Base-by-base conservation (phyloP, 306 rosid genomes). In the Vigna unguiculata region DNA sequence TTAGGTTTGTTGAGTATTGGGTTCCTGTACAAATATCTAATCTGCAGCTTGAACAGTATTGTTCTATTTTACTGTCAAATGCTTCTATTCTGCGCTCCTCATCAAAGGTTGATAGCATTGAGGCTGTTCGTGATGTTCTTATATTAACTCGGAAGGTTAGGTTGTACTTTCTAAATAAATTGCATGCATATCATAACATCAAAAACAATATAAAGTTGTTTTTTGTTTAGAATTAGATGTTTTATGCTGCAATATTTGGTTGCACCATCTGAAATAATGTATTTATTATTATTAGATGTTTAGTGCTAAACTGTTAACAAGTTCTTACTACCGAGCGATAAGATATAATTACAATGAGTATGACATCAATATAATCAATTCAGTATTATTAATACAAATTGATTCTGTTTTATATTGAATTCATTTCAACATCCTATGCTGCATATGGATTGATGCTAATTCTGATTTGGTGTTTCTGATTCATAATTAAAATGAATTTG, bases 41-140 rank as follows among this genome's bases (percentile, higher is more conserved):
- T 79, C 86, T 86, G 80, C 99, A 95, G 86, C 92, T 93, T 74
- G 99, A 95, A 90, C 87, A 83, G 84, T 95, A 95, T 81, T 95
- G 99, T 85, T 84, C 80, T 66, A 63, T 86, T 84, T 80, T 95
- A 72, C 89, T 90, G 76, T 83, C 86, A 41, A 90, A 92, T 61
- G 67, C 90, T 77, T 82, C 84, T 34, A 69, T 83, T 72, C 91
- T 95, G 49, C 79, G 89, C 49, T 88, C 92, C 15, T 78, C 82
- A 34, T 72, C 82, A 43, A 89, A 88, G 85, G 69, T 40, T 40
- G 91, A 86, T 84, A 49, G 79, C 58, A 79, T 71, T 79, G 91
- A 80, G 53, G 90, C 84, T 19, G 83, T 90, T 68, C 92, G 74
- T 16, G 92, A 88, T 64, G 53, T 91, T 78, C 90, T 92, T 66